Conservation (phyloP, 805 yeast genomes). For the Brettanomyces anomalus region DNA sequence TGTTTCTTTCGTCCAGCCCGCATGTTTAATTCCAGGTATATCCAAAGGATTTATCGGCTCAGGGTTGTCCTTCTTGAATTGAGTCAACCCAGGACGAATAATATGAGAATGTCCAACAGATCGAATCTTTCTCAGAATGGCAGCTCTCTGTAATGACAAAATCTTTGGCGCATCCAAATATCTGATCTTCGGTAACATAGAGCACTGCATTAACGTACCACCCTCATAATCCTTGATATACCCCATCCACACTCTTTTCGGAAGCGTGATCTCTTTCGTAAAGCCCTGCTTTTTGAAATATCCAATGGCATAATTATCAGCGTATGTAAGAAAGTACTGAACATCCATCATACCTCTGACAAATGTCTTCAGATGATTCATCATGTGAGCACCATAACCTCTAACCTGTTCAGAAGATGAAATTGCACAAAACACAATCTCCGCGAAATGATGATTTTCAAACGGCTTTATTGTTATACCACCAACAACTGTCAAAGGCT, state of each 20-base stretch:
- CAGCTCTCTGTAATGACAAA: conserved; percentile 81
- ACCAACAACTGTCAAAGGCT: conserved; percentile 92
- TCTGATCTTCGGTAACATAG: conserved; percentile 82
- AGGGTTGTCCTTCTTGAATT: conserved; percentile 43
- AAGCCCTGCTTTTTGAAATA: conserved; percentile 98
- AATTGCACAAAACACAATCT: conserved; percentile 97
- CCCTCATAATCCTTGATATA: conserved; percentile 98
- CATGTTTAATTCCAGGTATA: conserved; percentile 86
- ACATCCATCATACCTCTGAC: conserved; percentile 82
- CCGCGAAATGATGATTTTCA: conserved; percentile 85
- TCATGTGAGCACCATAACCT: conserved; percentile 97
- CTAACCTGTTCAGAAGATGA: conserved; percentile 96
- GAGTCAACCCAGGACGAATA: conserved; percentile 71
- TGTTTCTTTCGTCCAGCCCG: conserved; percentile 99
- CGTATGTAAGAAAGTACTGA: conserved; percentile 85
- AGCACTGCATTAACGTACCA: conserved; percentile 95
- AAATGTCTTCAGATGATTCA: conserved; percentile 96
- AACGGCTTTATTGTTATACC: conserved; percentile 97
- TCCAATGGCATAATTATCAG: conserved; percentile 98
- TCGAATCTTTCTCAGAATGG: conserved; percentile 76
- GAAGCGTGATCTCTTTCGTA: conserved; percentile 86
- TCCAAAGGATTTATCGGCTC: conserved; percentile 65
- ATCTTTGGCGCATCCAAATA: conserved; percentile 87
- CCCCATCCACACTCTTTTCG: conserved; percentile 91
- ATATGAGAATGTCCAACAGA: conserved; percentile 71